phyloP scores from a whole-genome alignment of 495 filamentous ascomycete species.

The Parmelia sp. region DNA sequence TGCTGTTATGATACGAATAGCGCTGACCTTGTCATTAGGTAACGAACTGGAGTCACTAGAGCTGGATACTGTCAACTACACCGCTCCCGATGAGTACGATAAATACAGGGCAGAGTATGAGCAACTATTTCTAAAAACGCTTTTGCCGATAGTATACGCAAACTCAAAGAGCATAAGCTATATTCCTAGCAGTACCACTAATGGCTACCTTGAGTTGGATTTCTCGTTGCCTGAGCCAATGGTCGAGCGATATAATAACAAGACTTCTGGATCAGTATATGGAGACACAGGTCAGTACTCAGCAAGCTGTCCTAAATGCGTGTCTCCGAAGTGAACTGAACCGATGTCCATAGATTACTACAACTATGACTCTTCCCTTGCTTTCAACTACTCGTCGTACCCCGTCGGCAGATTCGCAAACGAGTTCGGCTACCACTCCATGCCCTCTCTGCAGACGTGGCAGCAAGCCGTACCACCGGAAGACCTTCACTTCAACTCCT shows the following conservation, averaged over 20 bases:
- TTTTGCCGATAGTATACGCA: conserved; percentile 55
- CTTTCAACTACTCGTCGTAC: conserved; percentile 52
- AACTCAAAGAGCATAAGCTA: conserved; percentile 63
- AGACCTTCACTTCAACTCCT: conserved; percentile 57
- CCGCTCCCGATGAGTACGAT: conserved; percentile 41
- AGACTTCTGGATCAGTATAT: conserved; percentile 51
- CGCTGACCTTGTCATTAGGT: conserved; percentile 23
- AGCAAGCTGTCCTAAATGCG: not conserved
- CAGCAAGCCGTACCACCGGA: conserved; percentile 44
- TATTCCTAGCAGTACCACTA: conserved; percentile 58
- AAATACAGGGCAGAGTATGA: conserved; percentile 53
- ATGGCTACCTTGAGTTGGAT: conserved; percentile 55
- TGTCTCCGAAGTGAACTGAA: not conserved
- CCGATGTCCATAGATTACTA: conserved; percentile 46
- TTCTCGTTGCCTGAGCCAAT: conserved; percentile 53
- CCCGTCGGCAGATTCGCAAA: conserved; percentile 60
- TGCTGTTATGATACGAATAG: not conserved
- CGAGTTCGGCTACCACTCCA: conserved; percentile 62
- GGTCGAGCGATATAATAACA: conserved; percentile 55
- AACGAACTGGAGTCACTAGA: conserved; percentile 60
- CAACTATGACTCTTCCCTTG: conserved; percentile 51
- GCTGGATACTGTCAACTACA: conserved; percentile 39
- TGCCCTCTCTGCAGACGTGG: conserved; percentile 61
- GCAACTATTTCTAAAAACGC: conserved; percentile 53
- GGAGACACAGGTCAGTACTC: conserved; percentile 45